phyloP scores from a whole-genome alignment of 257 asterid genomes.

The Solanum raphanifolium region DNA sequence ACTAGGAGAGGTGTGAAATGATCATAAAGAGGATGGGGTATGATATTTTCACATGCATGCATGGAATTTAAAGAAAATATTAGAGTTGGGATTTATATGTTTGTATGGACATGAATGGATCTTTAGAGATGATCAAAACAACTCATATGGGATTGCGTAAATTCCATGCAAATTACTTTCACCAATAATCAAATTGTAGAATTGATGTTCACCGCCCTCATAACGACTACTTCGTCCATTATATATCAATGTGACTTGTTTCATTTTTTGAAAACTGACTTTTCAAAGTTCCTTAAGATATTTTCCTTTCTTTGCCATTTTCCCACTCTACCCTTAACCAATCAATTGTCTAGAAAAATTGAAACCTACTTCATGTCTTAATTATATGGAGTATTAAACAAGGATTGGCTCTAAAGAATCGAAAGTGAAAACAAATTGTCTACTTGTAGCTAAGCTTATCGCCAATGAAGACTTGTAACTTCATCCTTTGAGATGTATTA shows the following conservation, averaged over 20 bases:
- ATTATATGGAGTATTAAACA: not conserved
- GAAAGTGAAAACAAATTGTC: too few species aligned
- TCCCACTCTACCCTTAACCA: not conserved
- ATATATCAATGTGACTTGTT: not conserved
- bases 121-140: not conserved
- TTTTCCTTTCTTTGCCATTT: not conserved
- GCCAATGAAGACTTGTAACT: not conserved
- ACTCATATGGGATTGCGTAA: not conserved
- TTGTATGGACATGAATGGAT: constrained; percentile 14
- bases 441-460: not conserved
- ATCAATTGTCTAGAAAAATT: not conserved
- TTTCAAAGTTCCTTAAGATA: not conserved
- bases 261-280: not conserved
- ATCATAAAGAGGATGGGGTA: not conserved
- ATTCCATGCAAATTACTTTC: not conserved
- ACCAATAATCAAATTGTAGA: not conserved
- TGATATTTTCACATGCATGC: not conserved
- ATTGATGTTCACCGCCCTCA: not conserved
- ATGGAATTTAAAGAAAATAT: not conserved
- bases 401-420: not conserved
- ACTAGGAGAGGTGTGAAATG: not conserved
- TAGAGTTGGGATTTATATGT: not conserved
- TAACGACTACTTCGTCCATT: not conserved
- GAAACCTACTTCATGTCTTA: not conserved
- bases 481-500: too few species aligned